These are phyloP conservation scores for Pythium coloratum DNA, from an alignment of 352 stramenopile species.

Conservation along the genomic window DNA sequence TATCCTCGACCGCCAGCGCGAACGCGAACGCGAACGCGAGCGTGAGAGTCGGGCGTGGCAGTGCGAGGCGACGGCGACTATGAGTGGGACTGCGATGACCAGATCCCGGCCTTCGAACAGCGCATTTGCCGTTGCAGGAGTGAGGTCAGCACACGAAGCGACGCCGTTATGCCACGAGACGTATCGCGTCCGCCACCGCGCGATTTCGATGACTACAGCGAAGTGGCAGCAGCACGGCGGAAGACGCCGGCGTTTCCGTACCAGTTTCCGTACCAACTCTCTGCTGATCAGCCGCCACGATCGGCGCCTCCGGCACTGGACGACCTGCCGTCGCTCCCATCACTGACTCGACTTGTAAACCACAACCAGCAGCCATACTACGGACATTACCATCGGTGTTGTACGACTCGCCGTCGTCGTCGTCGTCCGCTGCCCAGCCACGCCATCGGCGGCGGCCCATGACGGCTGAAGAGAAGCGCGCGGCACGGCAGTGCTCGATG, in stretches of 20 bases:
- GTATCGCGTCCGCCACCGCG: not conserved
- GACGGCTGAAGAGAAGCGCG: conserved; percentile 37
- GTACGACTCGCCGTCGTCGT: not conserved
- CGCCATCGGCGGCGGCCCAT: not conserved
- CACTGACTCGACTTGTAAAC: no score
- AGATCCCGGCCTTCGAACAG: not conserved
- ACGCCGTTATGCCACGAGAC: not conserved
- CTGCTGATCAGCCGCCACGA: not conserved
- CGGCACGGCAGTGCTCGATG: conserved; percentile 35
- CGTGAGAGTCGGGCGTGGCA: not conserved
- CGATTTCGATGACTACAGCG: not conserved
- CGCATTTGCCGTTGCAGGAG: not conserved
- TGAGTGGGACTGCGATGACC: no score
- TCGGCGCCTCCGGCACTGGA: not conserved
- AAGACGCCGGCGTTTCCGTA: not conserved
- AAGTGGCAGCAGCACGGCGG: not conserved
- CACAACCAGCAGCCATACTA: not conserved
- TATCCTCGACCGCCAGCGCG: not conserved
- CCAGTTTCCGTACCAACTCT: not conserved
- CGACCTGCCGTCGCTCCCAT: not conserved
- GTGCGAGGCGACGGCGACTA: not conserved
- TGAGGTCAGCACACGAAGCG: no score
- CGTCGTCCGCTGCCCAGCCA: not conserved
- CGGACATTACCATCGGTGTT: no score
- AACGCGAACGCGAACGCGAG: not conserved